phyloP scores from a whole-genome alignment of 768 basidiomycete genomes.

The Agrocybe pediades region DNA sequence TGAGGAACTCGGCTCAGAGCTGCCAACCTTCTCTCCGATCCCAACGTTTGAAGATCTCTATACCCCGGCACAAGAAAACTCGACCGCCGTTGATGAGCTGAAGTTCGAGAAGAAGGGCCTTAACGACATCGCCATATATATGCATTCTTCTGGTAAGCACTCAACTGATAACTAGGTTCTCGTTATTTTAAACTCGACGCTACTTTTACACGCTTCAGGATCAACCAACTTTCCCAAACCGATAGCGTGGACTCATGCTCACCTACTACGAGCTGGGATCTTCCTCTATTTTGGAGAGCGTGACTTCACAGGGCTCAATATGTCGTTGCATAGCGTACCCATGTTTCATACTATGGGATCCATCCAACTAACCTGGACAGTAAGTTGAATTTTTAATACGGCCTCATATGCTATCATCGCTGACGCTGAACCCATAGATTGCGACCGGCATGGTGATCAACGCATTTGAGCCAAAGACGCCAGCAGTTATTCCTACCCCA shows the following conservation, averaged over 20 bases:
- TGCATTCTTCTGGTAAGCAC: not conserved
- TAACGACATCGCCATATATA: not conserved
- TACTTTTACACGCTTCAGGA: not conserved
- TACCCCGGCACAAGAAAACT: not conserved
- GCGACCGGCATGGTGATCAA: slow-evolving; percentile 3
- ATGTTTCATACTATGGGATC: not conserved
- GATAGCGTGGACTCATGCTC: not conserved
- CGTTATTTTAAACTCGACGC: too few relatives aligned
- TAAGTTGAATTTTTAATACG: not conserved
- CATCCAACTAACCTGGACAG: not conserved
- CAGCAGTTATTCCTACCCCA: slow-evolving; percentile 7
- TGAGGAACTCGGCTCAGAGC: not conserved
- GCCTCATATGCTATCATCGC: too few relatives aligned
- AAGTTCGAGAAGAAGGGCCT: not conserved
- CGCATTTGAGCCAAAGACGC: slow-evolving; percentile 7
- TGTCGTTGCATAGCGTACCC: not conserved
- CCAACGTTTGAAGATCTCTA: not conserved
- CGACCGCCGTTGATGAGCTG: not conserved
- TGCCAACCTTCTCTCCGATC: not conserved
- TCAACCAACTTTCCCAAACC: not conserved
- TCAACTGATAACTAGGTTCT: too few relatives aligned
- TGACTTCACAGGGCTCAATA: not conserved
- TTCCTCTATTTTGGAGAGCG: not conserved
- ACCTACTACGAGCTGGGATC: not conserved
- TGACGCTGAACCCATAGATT: not conserved